A percentile compares a stretch with the other conserved stretches of the same genome.
Evolutionary conservation across 106 monocot genomes (phyloP).

Genomic region (Allium sativum): DNA sequence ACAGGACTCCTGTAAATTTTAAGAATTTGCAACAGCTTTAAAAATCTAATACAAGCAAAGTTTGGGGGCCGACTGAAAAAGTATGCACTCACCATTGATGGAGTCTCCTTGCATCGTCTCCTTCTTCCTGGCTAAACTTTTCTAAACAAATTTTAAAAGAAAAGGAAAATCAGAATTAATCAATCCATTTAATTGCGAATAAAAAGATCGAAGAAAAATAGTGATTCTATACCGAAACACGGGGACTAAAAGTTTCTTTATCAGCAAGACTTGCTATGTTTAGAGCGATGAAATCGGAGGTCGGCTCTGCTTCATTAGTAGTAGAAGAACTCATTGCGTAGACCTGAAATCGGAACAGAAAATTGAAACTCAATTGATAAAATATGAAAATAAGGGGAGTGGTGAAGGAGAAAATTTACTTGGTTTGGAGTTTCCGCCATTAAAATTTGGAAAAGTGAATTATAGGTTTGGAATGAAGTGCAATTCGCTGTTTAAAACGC

Average conservation of each 20-base stretch:
- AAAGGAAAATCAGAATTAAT: background rate
- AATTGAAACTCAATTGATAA: background rate
- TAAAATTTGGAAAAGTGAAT: background rate
- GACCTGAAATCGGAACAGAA: background rate
- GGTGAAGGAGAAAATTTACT: background rate
- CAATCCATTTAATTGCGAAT: too few species aligned
- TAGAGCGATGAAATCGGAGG: conserved; percentile 9
- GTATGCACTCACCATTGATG: conserved; percentile 2
- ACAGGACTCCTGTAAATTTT: background rate
- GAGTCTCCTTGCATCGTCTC: background rate
- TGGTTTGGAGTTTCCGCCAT: conserved; percentile 7
- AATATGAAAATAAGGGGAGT: background rate
- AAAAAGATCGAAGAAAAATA: too few species aligned
- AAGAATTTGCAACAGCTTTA: background rate
- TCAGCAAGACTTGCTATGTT: conserved; percentile 4
- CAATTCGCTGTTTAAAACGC: too few species aligned
- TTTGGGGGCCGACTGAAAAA: background rate
- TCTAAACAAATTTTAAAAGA: background rate
- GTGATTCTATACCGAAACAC: background rate
- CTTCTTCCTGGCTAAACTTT: conserved; percentile 3
- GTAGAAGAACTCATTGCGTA: background rate
- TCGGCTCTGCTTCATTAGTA: background rate
- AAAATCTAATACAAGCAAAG: background rate
- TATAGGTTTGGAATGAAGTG: too few species aligned
- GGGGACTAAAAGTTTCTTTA: background rate